Conservation (phyloP, 2,329 filamentous ascomycete species). For the Corynespora cassiicola region DNA sequence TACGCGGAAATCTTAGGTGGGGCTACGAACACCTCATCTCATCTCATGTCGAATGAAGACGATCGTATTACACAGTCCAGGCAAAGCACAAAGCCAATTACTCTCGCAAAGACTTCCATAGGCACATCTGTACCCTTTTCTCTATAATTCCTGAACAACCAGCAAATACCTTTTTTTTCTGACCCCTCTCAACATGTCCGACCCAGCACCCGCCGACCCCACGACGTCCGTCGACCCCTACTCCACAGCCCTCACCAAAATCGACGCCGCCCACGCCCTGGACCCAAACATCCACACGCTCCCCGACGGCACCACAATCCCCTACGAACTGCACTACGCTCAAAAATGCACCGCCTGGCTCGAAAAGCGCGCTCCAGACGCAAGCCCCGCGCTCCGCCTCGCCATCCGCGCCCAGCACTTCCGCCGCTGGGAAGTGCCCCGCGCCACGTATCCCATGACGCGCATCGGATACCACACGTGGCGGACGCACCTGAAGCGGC, state of each 20-base stretch:
- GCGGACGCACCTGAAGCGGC: conserved; percentile 75
- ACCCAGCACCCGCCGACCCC: too few relatives aligned
- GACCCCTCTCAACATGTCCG: too few relatives aligned
- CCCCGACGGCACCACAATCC: conserved; percentile 56
- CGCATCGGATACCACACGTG: conserved; percentile 80
- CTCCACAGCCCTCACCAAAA: conserved; percentile 64
- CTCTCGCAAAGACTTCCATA: too few relatives aligned
- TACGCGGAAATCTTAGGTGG: too few relatives aligned
- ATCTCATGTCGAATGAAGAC: too few relatives aligned
- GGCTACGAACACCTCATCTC: too few relatives aligned
- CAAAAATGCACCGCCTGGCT: conserved; percentile 81
- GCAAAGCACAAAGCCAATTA: too few relatives aligned
- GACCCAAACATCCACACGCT: conserved; percentile 66
- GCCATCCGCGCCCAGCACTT: conserved; percentile 88
- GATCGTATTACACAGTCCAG: too few relatives aligned
- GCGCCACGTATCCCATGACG: conserved; percentile 74
- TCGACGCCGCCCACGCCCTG: conserved; percentile 74
- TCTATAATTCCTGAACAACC: too few relatives aligned
- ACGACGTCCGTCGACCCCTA: too few relatives aligned
- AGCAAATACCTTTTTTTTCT: too few relatives aligned
- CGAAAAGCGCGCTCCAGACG: conserved; percentile 62
- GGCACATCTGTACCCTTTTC: too few relatives aligned
- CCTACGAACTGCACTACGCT: conserved; percentile 85
- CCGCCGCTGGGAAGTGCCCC: conserved; percentile 82
- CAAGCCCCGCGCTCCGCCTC: conserved; percentile 72